phyloP scores from a whole-genome alignment of 805 yeast species.

The Barnettozyma botsteinii region DNA sequence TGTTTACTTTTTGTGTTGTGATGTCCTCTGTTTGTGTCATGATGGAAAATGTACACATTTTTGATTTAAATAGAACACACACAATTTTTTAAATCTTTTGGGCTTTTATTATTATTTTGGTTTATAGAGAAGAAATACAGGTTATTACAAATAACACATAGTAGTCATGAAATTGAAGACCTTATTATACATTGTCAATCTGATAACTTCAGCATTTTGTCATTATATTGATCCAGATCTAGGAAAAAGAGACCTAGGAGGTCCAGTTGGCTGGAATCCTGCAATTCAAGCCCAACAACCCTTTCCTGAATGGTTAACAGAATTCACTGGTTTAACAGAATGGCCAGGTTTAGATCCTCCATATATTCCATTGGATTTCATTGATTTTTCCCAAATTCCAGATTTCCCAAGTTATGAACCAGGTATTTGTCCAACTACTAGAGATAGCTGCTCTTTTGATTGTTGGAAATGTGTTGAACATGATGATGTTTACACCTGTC shows the following conservation, averaged over 20 bases:
- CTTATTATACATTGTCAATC: not conserved
- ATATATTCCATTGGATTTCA: slow-evolving; percentile 71
- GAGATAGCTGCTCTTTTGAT: slow-evolving; percentile 73
- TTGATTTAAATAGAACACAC: not conserved
- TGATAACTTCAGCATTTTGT: not conserved
- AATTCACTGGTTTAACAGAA: slow-evolving; percentile 60
- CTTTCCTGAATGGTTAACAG: slow-evolving; percentile 76
- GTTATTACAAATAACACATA: too few relatives aligned
- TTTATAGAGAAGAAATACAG: not conserved
- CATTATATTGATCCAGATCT: not conserved
- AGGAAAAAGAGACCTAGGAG: slow-evolving; percentile 2
- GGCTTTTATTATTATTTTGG: not conserved
- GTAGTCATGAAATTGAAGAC: not conserved
- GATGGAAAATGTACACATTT: too few relatives aligned
- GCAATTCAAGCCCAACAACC: slow-evolving; percentile 32
- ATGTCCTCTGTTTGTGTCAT: not conserved
- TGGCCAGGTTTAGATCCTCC: slow-evolving; percentile 94
- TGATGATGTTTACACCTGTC: slow-evolving; percentile 76
- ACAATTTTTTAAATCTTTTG: not conserved
- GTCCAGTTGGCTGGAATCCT: slow-evolving; percentile 26
- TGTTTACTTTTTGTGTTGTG: not conserved
- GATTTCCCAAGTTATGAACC: slow-evolving; percentile 41
- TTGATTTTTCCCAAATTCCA: slow-evolving; percentile 52
- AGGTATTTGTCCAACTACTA: slow-evolving; percentile 53
- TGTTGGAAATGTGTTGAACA: slow-evolving; percentile 71